A percentile compares a stretch with the other conserved stretches of the same genome.
These are phyloP conservation scores for Stipa capillata DNA, from an alignment of 176 grass and related monocot species.

Conservation along the genomic window DNA sequence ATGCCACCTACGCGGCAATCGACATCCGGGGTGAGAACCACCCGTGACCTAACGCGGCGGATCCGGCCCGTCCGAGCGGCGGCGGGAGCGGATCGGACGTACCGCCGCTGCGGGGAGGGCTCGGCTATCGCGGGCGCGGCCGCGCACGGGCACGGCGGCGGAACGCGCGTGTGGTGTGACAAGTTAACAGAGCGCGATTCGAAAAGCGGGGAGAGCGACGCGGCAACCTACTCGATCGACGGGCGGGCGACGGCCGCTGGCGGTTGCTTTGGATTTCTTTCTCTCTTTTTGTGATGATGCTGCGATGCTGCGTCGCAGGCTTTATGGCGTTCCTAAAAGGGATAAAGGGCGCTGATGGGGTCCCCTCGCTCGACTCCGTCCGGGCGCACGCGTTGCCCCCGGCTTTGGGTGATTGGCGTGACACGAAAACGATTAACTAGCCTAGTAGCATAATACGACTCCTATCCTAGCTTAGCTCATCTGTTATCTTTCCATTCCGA, in stretches of 20 bases:
- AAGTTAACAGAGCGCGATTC: slow-evolving; percentile 14
- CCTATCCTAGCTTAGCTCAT: no score
- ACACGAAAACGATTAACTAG: background rate
- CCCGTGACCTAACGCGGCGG: slow-evolving; percentile 31
- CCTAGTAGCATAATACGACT: no score
- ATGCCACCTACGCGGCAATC: background rate
- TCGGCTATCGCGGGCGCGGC: no score
- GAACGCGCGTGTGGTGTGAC: slow-evolving; percentile 13
- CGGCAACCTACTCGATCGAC: background rate
- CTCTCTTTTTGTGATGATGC: background rate
- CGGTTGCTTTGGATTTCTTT: background rate
- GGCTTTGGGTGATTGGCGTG: slow-evolving; percentile 20
- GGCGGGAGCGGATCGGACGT: background rate
- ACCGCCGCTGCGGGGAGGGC: no score
- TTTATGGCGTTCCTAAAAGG: background rate
- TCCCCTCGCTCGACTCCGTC: background rate
- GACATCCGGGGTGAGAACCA: slow-evolving; percentile 22
- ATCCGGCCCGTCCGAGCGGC: background rate
- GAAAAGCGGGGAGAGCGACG: slow-evolving; percentile 23
- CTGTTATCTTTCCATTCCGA: no score
- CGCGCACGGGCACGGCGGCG: no score
- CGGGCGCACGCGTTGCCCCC: slow-evolving; percentile 20
- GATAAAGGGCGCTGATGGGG: background rate
- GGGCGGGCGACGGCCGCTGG: no score
- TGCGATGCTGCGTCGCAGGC: background rate